Evolutionary conservation across 1,284 basidiomycete genomes (phyloP).

Genomic region (Marasmius sp.): DNA sequence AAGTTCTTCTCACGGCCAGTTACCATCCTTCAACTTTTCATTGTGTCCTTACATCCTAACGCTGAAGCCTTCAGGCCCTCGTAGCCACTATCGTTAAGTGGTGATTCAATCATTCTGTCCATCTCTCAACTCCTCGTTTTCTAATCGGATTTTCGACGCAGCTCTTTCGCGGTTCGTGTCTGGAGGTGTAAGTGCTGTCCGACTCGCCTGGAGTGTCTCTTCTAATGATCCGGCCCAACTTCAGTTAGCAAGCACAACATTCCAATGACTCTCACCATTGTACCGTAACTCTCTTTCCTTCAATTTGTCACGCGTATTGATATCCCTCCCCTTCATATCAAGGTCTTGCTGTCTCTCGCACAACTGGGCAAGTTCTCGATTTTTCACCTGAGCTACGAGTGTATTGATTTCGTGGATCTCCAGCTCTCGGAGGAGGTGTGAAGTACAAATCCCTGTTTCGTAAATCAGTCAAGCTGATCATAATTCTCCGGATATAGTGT

Average conservation of each 20-base stretch:
- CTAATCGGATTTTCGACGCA: background rate
- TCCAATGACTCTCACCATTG: background rate
- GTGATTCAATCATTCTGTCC: background rate
- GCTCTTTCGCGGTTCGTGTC: background rate
- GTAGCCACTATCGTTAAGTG: background rate
- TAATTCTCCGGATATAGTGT: background rate
- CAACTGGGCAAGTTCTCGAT: background rate
- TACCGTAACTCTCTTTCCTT: background rate
- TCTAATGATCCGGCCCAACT: background rate
- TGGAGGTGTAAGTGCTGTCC: background rate
- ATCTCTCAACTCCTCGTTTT: background rate
- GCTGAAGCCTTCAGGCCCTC: background rate
- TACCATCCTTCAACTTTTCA: background rate
- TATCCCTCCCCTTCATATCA: background rate
- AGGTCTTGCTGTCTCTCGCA: background rate
- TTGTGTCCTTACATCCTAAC: background rate
- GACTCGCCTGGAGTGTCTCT: background rate
- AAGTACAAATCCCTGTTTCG: background rate
- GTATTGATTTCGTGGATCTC: background rate
- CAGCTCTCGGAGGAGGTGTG: background rate
- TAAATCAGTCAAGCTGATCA: background rate
- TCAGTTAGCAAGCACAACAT: background rate
- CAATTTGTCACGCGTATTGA: background rate
- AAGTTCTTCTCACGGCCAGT: background rate
- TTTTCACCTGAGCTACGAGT: background rate